These are phyloP conservation scores for Trichophyton rubrum DNA, from an alignment of 2,329 filamentous ascomycete species.

Conservation along the genomic window DNA sequence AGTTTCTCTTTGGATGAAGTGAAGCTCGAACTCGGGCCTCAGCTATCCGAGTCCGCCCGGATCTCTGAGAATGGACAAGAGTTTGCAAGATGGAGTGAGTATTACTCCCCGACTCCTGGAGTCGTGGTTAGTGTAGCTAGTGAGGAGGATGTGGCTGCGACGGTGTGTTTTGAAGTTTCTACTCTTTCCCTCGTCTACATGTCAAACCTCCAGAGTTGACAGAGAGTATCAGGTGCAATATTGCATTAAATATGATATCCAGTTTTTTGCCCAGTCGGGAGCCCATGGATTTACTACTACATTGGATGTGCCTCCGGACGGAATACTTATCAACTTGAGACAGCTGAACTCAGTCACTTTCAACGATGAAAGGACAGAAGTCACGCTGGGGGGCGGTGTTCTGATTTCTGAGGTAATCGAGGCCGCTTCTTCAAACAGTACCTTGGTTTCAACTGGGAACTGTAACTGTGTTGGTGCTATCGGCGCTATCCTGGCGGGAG, in stretches of 20 bases:
- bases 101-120: slow-evolving; percentile 9
- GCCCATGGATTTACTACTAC: slow-evolving; percentile 42
- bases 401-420: slow-evolving; percentile 9
- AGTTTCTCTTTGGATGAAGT: neutral
- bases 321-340: slow-evolving; percentile 41
- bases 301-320: slow-evolving; percentile 37
- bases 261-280: slow-evolving; percentile 43
- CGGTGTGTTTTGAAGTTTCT: slow-evolving; percentile 8
- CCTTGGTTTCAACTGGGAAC: slow-evolving; percentile 27
- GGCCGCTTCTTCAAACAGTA: neutral
- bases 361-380: slow-evolving; percentile 33
- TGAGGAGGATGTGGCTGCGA: slow-evolving; percentile 12
- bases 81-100: slow-evolving; percentile 13
- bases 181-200: neutral
- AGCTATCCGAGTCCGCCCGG: neutral
- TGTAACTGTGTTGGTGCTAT: slow-evolving; percentile 42
- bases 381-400: slow-evolving; percentile 37
- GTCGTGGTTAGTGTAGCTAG: slow-evolving; percentile 12
- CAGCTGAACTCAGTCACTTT: slow-evolving; percentile 35
- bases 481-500: slow-evolving; percentile 45
- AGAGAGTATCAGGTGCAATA: slow-evolving; percentile 31
- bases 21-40: neutral
- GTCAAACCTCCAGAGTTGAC: slow-evolving; percentile 6
- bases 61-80: neutral
- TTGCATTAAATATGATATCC: slow-evolving; percentile 36